Evolutionary conservation across 1,139 yeast genomes (phyloP).

Genomic region (Hyphopichia wangnamkhiaoensis): DNA sequence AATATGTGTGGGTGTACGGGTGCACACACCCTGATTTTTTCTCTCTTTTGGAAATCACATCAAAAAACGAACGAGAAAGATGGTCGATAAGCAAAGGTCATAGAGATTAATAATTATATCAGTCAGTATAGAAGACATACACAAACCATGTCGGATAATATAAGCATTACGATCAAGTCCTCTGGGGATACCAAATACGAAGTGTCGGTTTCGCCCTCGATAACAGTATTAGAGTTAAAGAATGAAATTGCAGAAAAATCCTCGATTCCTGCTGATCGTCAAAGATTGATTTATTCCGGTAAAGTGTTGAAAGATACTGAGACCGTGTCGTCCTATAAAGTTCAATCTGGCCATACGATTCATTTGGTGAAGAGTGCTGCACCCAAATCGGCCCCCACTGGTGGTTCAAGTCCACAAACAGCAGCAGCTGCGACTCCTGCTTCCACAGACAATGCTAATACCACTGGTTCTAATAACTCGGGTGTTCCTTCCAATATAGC

Average conservation of each 20-base stretch:
- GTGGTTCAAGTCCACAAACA: slow-evolving; percentile 20
- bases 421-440: slow-evolving; percentile 14
- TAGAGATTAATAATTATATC: too few species aligned
- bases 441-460: slow-evolving; percentile 9
- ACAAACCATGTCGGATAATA: slow-evolving; percentile 27
- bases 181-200: slow-evolving; percentile 82
- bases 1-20: too few species aligned
- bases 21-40: too few species aligned
- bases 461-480: slow-evolving; percentile 10
- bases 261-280: slow-evolving; percentile 71
- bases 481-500: slow-evolving; percentile 73
- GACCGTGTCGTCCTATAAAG: slow-evolving; percentile 71
- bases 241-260: slow-evolving; percentile 58
- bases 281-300: slow-evolving; percentile 90
- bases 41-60: too few species aligned
- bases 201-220: slow-evolving; percentile 52
- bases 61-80: too few species aligned
- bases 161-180: slow-evolving; percentile 44
- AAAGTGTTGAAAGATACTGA: slow-evolving; percentile 87
- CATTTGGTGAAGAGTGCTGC: slow-evolving; percentile 79
- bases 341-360: slow-evolving; percentile 82
- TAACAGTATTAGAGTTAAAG: slow-evolving; percentile 71
- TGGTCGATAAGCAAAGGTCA: too few species aligned
- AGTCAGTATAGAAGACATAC: too few species aligned
- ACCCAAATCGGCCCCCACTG: slow-evolving; percentile 22